Evolutionary conservation across 1,284 basidiomycete genomes (phyloP).

Genomic region (Takashimella tepidaria): DNA sequence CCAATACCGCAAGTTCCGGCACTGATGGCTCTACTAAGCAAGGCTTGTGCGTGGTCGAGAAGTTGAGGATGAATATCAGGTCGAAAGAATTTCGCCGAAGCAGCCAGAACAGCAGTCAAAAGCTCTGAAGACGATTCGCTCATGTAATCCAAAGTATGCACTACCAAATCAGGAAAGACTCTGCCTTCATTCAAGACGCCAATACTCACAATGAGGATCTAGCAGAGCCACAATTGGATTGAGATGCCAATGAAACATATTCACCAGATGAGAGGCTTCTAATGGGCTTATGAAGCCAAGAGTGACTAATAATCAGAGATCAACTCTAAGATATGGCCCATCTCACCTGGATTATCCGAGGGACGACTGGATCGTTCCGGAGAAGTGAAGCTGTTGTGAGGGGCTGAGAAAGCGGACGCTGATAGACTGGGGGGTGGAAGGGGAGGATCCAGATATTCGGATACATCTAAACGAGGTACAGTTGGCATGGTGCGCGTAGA

Average conservation of each 20-base stretch:
- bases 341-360: background rate
- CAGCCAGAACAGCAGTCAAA: conserved; percentile 29
- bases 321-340: too few species aligned
- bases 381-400: background rate
- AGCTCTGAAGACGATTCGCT: conserved; percentile 28
- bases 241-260: conserved; percentile 28
- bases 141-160: conserved; percentile 33
- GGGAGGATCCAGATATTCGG: background rate
- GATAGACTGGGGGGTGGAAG: background rate
- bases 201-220: conserved; percentile 20
- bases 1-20: conserved; percentile 24
- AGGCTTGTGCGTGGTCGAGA: conserved; percentile 25
- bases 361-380: background rate
- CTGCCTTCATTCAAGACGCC: background rate
- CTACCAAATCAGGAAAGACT: conserved; percentile 8
- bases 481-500: background rate
- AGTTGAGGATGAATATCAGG: conserved; percentile 25
- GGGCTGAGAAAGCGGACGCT: background rate
- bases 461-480: background rate
- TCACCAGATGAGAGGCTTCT: background rate
- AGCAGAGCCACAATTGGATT: conserved; percentile 30
- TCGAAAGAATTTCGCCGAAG: conserved; percentile 25
- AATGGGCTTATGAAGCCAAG: background rate
- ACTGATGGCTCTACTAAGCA: conserved; percentile 30
- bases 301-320: background rate